Evolutionary conservation across 2,329 filamentous ascomycete species (phyloP), one percentile per base, ranked within the genome.

Genomic region (Fusarium sp.): DNA sequence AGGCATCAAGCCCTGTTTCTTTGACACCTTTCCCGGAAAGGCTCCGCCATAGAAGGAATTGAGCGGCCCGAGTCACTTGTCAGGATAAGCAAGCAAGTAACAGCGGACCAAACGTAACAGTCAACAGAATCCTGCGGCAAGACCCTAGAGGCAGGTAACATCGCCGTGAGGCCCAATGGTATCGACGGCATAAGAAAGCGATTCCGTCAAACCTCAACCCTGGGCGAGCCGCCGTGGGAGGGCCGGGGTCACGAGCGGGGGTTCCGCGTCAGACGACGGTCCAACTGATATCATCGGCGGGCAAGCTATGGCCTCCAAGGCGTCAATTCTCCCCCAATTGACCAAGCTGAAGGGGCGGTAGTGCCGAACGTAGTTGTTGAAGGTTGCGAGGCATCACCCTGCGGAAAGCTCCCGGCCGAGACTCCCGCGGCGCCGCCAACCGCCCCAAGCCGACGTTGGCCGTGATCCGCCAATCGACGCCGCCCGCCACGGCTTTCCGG

Each of bases 361-460:
- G 76, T 70, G 75, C 73, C 75, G 74, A 75, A 73, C 60, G 64
- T 58, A 64, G 70, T 66, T 70, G 64, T 51, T 72, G 57, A 40
- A 53, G 53, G 70, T 71, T 72, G 76, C 67, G 67, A 77, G 49
- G 72, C 44, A 74, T 73, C 64, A 57, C 64, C 44, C 62, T 61
- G 79, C 79, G 79, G 79, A 80, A 80, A 72, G 61, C 59, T 64
- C 69, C 79, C 79, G 76, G 77, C 74, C 66, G 70, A 67, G 58
- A 42, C 67, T 73, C 76, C 72, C 68, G 69, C 67, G 74, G 78
- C 79, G 77, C 76, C 73, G 75, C 75, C 76, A 83, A 73, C 84
- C 84, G 84, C 73, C 61, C 74, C 66, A 83, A 85, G 81, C 84
- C 84, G 84, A 78, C 64, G 70, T 75, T 82, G 80, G 81, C 84